These are phyloP conservation scores for Begonia fuchsioides DNA, from an alignment of 306 rosid genomes.

Conservation along the genomic window DNA sequence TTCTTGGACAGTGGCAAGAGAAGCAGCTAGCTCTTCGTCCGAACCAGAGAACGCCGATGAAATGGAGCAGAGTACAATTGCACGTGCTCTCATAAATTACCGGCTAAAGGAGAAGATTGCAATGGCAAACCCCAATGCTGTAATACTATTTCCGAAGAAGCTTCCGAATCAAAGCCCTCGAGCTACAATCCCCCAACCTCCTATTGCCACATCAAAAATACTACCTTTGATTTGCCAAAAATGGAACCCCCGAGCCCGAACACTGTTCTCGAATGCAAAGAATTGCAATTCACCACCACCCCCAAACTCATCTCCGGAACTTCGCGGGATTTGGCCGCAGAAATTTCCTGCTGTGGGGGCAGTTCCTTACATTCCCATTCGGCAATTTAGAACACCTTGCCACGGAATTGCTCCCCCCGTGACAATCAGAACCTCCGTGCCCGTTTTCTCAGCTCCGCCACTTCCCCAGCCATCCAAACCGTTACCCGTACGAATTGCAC, in stretches of 20 bases:
- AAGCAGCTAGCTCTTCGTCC: slow-evolving; percentile 67
- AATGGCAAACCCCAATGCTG: slow-evolving; percentile 51
- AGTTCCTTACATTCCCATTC: slow-evolving; percentile 70
- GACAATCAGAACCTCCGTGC: slow-evolving; percentile 66
- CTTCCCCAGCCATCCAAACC: slow-evolving; percentile 48
- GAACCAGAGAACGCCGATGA: slow-evolving; percentile 85
- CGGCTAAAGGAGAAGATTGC: slow-evolving; percentile 73
- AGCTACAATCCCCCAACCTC: slow-evolving; percentile 84
- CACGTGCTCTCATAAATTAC: slow-evolving; percentile 65
- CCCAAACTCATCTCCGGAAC: too few relatives aligned
- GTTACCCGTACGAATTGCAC: slow-evolving; percentile 43
- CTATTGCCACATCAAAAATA: slow-evolving; percentile 62
- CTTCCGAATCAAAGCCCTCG: slow-evolving; percentile 56
- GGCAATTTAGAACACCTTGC: slow-evolving; percentile 68
- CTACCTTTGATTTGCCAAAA: slow-evolving; percentile 78
- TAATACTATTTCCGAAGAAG: slow-evolving; percentile 55
- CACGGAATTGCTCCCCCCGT: slow-evolving; percentile 85
- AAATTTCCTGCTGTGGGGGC: slow-evolving; percentile 78
- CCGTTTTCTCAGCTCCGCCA: slow-evolving; percentile 85
- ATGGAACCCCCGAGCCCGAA: slow-evolving; percentile 35
- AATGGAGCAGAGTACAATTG: slow-evolving; percentile 86
- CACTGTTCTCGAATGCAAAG: slow-evolving; percentile 19
- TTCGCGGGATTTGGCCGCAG: too few relatives aligned
- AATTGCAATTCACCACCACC: slow-evolving; percentile 26
- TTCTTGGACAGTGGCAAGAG: slow-evolving; percentile 71